Base-by-base conservation (phyloP, 257 asterid species). In the Verbascum thapsus region DNA sequence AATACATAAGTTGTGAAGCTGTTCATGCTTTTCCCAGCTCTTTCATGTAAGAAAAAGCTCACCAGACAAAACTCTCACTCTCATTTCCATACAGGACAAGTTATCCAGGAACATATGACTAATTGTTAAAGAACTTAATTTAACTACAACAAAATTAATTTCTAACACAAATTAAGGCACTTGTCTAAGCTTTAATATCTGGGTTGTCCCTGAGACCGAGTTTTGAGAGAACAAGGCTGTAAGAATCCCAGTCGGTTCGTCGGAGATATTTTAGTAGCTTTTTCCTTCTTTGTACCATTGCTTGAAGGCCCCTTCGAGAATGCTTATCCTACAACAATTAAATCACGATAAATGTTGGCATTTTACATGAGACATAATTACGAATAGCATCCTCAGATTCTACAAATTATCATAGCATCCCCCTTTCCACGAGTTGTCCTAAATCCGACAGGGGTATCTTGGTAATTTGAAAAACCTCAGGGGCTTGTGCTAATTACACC, bases 161-260 rank as follows among this genome's bases (percentile, higher is more conserved):
- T 17, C 63, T 18, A 58, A 57, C 44, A 8, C 12, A 55, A 55
- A 12, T 26, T 26, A 1, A 26, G 32, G 32, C 32, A 60, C 53
- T 42, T n/a, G 59, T 54, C 77, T 85, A 81, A 20, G 76, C 72
- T 64, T 89, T 88, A 53, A 76, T 22, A 66, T 74, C 89, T 5
- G 83, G 80, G 67, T 83, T 82, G 75, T 85, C 96, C 0, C 95
- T 87, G 49, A 90, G 87, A 58, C 91, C 98, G 52, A 90, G 90
- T 72, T 82, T 85, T 8, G 86, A 78, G n/a, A 88, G 85, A 58
- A 90, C 82, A 37, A 88, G 76, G 76, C 82, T 66, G 82, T 82
- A 90, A 0, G 96, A 88, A 42, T 83, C 96, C 91, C 91, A 88
- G 59, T 90, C 96, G 32, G 96, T 90, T 52, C 88, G 75, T 44